Conservation (phyloP, 2,329 filamentous ascomycete species). For the Trichoderma sp. region DNA sequence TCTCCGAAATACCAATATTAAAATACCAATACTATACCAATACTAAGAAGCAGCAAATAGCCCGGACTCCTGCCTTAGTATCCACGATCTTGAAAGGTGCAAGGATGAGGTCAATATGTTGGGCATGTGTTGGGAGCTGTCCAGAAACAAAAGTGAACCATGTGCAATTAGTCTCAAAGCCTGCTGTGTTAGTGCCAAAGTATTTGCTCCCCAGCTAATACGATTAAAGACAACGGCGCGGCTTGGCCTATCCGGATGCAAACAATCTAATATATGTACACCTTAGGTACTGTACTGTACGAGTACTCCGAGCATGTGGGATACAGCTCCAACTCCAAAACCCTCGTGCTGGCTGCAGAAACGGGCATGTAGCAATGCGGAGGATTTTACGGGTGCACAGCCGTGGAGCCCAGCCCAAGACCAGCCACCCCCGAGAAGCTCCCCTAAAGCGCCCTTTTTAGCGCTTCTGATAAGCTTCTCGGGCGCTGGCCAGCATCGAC, state of each 20-base stretch:
- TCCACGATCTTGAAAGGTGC: neutral
- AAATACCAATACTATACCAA: neutral
- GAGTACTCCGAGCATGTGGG: neutral
- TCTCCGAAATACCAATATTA: too few relatives aligned
- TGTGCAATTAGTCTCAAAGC: neutral
- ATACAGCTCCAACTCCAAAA: neutral
- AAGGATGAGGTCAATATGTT: neutral
- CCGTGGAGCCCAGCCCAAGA: neutral
- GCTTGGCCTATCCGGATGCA: neutral
- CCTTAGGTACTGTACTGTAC: neutral
- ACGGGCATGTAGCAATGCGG: neutral
- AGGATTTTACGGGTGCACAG: conserved; percentile 13
- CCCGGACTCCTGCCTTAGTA: neutral
- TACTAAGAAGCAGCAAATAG: neutral
- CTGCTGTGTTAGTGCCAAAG: neutral
- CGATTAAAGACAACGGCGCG: neutral
- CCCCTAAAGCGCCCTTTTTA: neutral
- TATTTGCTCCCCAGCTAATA: neutral
- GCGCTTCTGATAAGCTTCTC: conserved; percentile 11
- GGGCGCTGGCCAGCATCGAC: neutral
- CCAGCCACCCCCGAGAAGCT: neutral
- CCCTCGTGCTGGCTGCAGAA: neutral
- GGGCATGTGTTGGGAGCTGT: neutral
- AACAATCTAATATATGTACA: neutral
- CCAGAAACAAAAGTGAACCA: neutral